Percentiles rank a stretch among this genome's conserved stretches.
phyloP scores from a whole-genome alignment of 2,329 filamentous ascomycete genomes.

The Hortaea sp. region DNA sequence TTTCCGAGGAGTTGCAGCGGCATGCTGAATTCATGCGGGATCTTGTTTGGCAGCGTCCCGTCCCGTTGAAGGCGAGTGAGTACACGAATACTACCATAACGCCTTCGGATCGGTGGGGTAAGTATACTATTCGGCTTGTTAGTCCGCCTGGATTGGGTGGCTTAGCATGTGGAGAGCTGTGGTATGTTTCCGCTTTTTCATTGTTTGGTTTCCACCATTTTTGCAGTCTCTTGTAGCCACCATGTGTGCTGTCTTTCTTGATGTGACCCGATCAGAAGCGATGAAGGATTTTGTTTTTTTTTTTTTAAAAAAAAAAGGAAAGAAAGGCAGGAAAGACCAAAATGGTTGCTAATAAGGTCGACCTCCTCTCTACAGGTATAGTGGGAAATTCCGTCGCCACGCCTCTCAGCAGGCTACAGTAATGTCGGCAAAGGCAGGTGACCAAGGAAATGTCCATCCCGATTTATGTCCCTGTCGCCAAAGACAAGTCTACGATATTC shows the following conservation, averaged over 20 bases:
- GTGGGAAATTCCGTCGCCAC: not conserved
- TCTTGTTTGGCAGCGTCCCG: not conserved
- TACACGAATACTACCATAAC: not conserved
- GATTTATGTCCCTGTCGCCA: not conserved
- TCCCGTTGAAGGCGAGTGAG: not conserved
- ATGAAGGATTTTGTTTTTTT: no score
- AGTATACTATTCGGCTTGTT: slow-evolving; percentile 3
- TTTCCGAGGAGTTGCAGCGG: not conserved
- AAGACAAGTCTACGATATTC: not conserved
- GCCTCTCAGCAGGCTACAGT: not conserved
- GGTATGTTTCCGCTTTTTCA: not conserved
- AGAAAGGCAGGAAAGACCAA: no score
- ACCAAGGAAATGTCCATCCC: not conserved
- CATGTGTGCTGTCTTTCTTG: no score
- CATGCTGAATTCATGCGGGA: not conserved
- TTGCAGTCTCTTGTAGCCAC: no score
- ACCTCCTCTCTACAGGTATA: not conserved
- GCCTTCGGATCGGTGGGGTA: not conserved
- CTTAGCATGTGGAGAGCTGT: slow-evolving; percentile 5
- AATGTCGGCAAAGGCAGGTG: no score
- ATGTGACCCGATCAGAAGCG: no score
- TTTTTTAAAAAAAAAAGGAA: no score
- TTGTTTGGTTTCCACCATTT: no score
- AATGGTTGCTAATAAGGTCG: no score
- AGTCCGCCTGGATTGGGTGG: slow-evolving; percentile 7